Percentiles rank a stretch among this genome's conserved stretches.
These are phyloP conservation scores for Ashbya aceris DNA, from an alignment of 1,139 yeast genomes.

Conservation along the genomic window DNA sequence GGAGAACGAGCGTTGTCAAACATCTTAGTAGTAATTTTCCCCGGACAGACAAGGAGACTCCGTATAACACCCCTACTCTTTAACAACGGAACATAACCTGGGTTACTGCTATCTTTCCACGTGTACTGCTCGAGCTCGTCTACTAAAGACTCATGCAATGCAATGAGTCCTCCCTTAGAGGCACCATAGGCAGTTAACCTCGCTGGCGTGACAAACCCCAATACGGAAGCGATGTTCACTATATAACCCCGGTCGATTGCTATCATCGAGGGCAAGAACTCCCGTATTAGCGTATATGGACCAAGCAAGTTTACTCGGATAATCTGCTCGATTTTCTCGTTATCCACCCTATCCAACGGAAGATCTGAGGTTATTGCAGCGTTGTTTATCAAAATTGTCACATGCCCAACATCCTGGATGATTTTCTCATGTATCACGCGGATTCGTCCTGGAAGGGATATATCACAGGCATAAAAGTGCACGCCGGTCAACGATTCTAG, in stretches of 20 bases:
- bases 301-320: constrained; percentile 61
- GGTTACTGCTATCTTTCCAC: constrained; percentile 17
- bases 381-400: constrained; percentile 66
- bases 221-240: constrained; percentile 70
- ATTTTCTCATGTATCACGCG: constrained; percentile 34
- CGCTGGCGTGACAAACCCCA: constrained; percentile 83
- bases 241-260: constrained; percentile 58
- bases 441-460: constrained; percentile 43
- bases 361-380: constrained; percentile 69
- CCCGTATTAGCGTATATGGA: constrained; percentile 58
- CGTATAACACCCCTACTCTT: constrained; percentile 42
- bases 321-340: constrained; percentile 50
- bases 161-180: constrained; percentile 75
- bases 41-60: constrained; percentile 75
- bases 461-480: constrained; percentile 57
- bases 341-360: constrained; percentile 42
- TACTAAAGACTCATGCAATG: constrained; percentile 73
- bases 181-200: constrained; percentile 76
- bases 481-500: constrained; percentile 34
- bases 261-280: constrained; percentile 67
- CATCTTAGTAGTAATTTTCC: constrained; percentile 69
- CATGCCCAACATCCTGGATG: constrained; percentile 39
- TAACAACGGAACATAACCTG: constrained; percentile 8
- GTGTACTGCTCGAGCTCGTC: constrained; percentile 56
- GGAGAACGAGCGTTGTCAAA: constrained; percentile 68